Conservation (phyloP, 208 protist genomes). For the Trypanosoma cruzi region DNA sequence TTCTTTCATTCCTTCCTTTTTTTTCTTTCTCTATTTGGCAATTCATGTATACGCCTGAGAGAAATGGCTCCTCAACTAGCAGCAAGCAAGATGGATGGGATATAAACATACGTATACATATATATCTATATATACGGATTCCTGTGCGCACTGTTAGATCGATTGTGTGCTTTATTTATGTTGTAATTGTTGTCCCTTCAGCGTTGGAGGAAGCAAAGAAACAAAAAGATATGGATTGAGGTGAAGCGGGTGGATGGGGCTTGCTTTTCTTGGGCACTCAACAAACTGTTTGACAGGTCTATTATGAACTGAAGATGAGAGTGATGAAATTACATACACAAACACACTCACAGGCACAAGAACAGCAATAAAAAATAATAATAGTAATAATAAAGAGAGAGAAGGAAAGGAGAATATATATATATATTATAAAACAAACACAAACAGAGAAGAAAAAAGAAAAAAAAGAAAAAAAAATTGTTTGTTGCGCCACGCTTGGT, state of each 20-base stretch:
- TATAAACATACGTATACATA: too few species aligned
- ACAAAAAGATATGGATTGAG: too few species aligned
- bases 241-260: not conserved
- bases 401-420: not conserved
- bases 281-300: not conserved
- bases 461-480: not conserved
- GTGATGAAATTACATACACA: not conserved
- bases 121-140: too few species aligned
- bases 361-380: not conserved
- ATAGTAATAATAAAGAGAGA: not conserved
- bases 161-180: not conserved
- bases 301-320: not conserved
- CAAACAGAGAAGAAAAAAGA: not conserved
- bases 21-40: slow-evolving; percentile 4
- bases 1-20: slow-evolving; percentile 22
- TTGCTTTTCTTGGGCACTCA: not conserved
- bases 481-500: not conserved
- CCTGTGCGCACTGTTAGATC: not conserved
- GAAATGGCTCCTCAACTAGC: not conserved
- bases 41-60: slow-evolving; percentile 10
- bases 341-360: not conserved
- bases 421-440: not conserved
- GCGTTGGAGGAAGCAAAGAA: not conserved
- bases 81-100: not conserved
- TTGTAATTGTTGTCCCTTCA: not conserved